Evolutionary conservation across 2,329 filamentous ascomycete species (phyloP), one percentile per base, ranked within the genome.

Genomic region (Claviceps capensis): DNA sequence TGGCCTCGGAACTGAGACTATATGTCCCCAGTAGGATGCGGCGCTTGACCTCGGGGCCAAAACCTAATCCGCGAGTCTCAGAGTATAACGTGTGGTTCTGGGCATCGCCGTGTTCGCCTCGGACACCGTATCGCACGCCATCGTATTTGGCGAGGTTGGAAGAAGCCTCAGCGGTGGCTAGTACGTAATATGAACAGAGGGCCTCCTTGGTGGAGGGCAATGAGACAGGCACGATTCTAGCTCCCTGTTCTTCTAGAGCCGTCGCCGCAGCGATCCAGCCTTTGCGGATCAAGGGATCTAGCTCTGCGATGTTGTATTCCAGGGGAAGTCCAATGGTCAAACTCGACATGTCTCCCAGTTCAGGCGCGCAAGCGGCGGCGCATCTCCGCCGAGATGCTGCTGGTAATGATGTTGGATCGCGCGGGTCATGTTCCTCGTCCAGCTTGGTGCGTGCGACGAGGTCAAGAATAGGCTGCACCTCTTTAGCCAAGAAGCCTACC

Each of bases 121-220:
- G 76, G 19, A 73, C 74, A 1, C 93, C 93, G 67, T 95, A 98
- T 11, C 93, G 85, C n/a, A 97, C 81, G 19, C 93, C 93, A 61
- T 98, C 94, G 66, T 96, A 98, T 65, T 95, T 96, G 53, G 93
- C 88, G 2, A 98, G 79, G 61, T 98, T 98, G 16, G 91, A 97
- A 1, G 88, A 88, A 3, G 93, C 93, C 69, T 98, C 93, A 16
- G 93, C 91, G 0, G 93, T 88, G 0, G 93, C 94, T 52, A 98
- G 82, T 52, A 98, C 79, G 67, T 98, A 98, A 72, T 98, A 98
- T 37, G 93, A 86, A 19, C 89, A 87, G 0, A 98, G 78, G 0
- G 93, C 91, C 58, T 87, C 83, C 56, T 81, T 84, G 1, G 91
- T 98, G 0, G 83, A 81, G 0, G 91, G 90, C 4, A 98, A 75